These are phyloP conservation scores for Pleurotus platypus DNA, from an alignment of 768 basidiomycete genomes.

Conservation along the genomic window DNA sequence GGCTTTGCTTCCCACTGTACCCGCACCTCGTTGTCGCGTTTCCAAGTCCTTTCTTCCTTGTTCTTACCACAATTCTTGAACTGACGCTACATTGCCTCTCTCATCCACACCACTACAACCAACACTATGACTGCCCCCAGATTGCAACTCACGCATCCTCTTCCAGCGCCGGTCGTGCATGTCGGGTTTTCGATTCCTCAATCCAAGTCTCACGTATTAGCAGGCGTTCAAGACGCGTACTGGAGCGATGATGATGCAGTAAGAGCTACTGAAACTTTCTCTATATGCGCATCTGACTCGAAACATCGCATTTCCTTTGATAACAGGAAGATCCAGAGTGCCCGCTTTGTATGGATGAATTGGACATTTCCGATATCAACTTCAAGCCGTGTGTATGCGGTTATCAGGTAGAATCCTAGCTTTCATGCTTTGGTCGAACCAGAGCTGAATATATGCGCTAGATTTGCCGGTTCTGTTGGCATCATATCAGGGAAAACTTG, in stretches of 20 bases:
- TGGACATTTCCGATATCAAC: constrained; percentile 98
- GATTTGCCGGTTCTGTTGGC: constrained; percentile 99
- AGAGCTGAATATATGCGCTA: constrained; percentile 27
- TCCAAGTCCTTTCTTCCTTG: constrained; percentile 4
- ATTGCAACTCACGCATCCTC: constrained; percentile 56
- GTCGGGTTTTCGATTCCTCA: constrained; percentile 68
- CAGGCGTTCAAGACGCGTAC: constrained; percentile 93
- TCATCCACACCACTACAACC: too few relatives aligned
- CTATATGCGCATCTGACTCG: constrained; percentile 9
- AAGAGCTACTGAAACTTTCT: constrained; percentile 20
- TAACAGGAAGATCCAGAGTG: constrained; percentile 94
- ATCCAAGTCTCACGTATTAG: constrained; percentile 82
- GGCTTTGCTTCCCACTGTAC: constrained; percentile 6
- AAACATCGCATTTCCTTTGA: constrained; percentile 11
- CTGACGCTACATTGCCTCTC: not conserved
- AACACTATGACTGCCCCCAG: constrained; percentile 47
- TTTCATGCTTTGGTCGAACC: constrained; percentile 3
- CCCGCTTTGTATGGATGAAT: constrained; percentile 96
- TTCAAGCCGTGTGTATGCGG: constrained; percentile 99
- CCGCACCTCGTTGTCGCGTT: constrained; percentile 12
- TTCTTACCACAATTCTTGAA: not conserved
- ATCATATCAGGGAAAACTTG: constrained; percentile 94
- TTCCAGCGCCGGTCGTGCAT: constrained; percentile 74
- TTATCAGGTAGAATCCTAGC: constrained; percentile 67
- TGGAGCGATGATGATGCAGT: constrained; percentile 93